These are phyloP conservation scores for Hylodesmum podocarpum DNA, from an alignment of 306 rosid genomes.

Conservation along the genomic window DNA sequence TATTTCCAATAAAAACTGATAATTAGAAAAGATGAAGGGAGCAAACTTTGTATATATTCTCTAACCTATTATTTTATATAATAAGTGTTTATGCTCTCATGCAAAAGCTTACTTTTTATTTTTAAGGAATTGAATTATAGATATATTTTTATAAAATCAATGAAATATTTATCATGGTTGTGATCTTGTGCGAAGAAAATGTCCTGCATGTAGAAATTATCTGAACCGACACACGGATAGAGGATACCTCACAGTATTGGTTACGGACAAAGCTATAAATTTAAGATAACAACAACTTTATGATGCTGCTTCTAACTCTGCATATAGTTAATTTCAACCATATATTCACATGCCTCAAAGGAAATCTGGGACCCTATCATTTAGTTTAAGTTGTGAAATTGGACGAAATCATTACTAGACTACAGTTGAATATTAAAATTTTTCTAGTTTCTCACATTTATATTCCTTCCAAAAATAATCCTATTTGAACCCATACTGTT, in stretches of 20 bases:
- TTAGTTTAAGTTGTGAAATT: not conserved
- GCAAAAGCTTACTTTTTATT: too few relatives aligned
- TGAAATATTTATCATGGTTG: not conserved
- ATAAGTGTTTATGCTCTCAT: too few relatives aligned
- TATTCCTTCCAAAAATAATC: too few relatives aligned
- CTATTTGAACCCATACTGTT: too few relatives aligned
- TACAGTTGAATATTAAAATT: too few relatives aligned
- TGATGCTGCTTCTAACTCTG: not conserved
- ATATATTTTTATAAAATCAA: not conserved
- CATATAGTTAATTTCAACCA: not conserved
- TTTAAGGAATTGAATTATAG: too few relatives aligned
- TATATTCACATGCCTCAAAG: not conserved
- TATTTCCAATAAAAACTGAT: too few relatives aligned
- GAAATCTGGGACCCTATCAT: not conserved
- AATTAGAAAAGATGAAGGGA: too few relatives aligned
- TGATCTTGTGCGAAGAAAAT: not conserved
- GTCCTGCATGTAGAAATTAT: too few relatives aligned
- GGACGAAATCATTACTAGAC: not conserved
- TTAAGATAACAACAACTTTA: not conserved
- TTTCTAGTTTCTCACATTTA: too few relatives aligned
- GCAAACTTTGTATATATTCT: too few relatives aligned
- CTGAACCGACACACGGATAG: not conserved
- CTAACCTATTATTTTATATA: too few relatives aligned
- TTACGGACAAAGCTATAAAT: not conserved
- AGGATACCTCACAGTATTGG: not conserved